Evolutionary conservation across 78 protist genomes (phyloP).

Genomic region (Salpingoeca rosetta): DNA sequence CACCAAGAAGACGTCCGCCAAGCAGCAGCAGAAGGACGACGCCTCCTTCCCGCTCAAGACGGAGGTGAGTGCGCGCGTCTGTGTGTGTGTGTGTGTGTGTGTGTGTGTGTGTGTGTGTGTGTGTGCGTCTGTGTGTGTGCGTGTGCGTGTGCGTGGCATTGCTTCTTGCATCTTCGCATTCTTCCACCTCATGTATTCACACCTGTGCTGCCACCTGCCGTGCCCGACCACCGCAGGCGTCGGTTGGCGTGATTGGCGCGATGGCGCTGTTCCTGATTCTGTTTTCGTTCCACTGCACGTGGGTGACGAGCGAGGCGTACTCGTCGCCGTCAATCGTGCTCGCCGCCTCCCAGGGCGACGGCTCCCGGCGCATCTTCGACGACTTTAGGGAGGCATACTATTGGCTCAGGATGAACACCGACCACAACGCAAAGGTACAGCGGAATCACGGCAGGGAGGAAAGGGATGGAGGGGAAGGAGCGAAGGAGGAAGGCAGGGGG

Average conservation of each 20-base stretch:
- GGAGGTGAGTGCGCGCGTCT: too few species aligned
- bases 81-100: too few species aligned
- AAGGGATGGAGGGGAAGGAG: too few species aligned
- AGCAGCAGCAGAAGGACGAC: neutral
- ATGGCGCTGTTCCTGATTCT: constrained; percentile 55
- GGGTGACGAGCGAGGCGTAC: constrained; percentile 93
- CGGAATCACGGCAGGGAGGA: too few species aligned
- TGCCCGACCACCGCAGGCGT: neutral
- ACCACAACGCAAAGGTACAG: constrained; percentile 82
- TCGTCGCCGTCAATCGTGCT: constrained; percentile 95
- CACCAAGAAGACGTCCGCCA: too few species aligned
- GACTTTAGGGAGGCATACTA: constrained; percentile 98
- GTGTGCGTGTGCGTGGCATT: too few species aligned
- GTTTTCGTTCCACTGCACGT: constrained; percentile 85
- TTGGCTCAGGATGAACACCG: constrained; percentile 96
- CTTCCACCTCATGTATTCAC: neutral
- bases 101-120: too few species aligned
- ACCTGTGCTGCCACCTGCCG: neutral
- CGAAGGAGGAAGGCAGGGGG: too few species aligned
- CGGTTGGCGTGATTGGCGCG: constrained; percentile 33
- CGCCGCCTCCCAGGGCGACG: constrained; percentile 63
- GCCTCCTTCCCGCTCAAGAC: neutral
- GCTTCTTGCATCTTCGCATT: neutral
- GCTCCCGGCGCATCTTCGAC: constrained; percentile 77
- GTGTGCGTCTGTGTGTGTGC: too few species aligned